These are phyloP conservation scores for Ramaria rubella DNA, from an alignment of 768 basidiomycete species.

Conservation along the genomic window DNA sequence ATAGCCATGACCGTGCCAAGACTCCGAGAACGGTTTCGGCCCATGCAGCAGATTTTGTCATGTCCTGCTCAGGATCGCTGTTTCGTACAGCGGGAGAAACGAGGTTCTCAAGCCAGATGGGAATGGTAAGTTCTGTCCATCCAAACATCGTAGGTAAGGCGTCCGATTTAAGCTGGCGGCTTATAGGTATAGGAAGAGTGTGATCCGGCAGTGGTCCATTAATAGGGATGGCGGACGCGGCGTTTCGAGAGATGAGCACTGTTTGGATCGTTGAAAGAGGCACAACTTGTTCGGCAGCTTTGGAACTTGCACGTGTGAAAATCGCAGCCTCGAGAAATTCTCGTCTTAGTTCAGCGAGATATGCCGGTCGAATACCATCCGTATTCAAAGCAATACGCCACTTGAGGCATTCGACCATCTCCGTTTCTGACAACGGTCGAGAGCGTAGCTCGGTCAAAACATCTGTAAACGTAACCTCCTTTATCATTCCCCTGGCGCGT, in stretches of 20 bases:
- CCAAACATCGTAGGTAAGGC: slow-evolving; percentile 52
- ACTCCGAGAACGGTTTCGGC: slow-evolving; percentile 71
- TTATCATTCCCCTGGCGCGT: slow-evolving; percentile 57
- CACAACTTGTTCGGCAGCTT: slow-evolving; percentile 47
- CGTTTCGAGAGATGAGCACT: slow-evolving; percentile 59
- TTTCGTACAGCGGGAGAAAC: slow-evolving; percentile 39
- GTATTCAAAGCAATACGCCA: slow-evolving; percentile 67
- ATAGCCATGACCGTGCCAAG: slow-evolving; percentile 67
- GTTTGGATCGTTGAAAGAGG: slow-evolving; percentile 64
- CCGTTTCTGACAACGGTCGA: slow-evolving; percentile 61
- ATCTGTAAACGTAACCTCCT: slow-evolving; percentile 72
- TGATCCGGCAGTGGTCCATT: slow-evolving; percentile 73
- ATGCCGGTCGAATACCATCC: slow-evolving; percentile 25
- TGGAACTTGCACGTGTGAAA: slow-evolving; percentile 35
- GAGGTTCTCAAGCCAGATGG: slow-evolving; percentile 71
- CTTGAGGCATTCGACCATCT: slow-evolving; percentile 75
- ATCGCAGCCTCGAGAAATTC: slow-evolving; percentile 71
- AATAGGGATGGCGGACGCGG: slow-evolving; percentile 50
- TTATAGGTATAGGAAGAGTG: slow-evolving; percentile 61
- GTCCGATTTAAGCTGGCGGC: slow-evolving; percentile 48
- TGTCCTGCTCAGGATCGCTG: slow-evolving; percentile 46
- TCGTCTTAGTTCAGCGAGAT: slow-evolving; percentile 36
- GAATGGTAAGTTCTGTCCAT: slow-evolving; percentile 71
- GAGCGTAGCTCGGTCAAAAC: slow-evolving; percentile 70
- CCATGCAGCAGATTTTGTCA: slow-evolving; percentile 62